phyloP scores from a whole-genome alignment of 371 early-diverging fungal species.

The Capillidium heterosporum region DNA sequence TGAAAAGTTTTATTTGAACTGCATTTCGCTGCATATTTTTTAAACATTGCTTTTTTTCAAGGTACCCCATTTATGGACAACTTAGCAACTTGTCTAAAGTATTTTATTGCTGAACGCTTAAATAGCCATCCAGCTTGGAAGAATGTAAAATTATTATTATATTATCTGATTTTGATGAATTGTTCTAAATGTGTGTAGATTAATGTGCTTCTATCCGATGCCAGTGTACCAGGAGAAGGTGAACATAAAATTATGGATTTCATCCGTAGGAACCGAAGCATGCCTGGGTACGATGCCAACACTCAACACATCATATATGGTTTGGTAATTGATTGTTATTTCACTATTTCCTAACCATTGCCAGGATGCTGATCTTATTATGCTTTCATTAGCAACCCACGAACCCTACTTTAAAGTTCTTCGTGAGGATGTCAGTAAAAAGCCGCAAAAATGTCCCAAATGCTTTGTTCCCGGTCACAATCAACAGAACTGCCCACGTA shows the following conservation, averaged over 20 bases:
- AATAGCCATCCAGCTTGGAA: constrained; percentile 83
- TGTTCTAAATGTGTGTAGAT: constrained; percentile 19
- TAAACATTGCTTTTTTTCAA: background rate
- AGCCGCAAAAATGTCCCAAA: constrained; percentile 46
- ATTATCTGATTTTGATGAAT: background rate
- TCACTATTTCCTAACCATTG: background rate
- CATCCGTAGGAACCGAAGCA: constrained; percentile 70
- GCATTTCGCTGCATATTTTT: background rate
- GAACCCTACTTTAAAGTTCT: constrained; percentile 93
- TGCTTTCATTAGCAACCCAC: constrained; percentile 96
- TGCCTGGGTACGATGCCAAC: constrained; percentile 67
- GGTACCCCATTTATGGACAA: constrained; percentile 94
- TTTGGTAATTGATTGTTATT: constrained; percentile 23
- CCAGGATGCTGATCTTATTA: constrained; percentile 97
- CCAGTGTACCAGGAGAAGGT: constrained; percentile 98
- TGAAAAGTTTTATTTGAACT: background rate
- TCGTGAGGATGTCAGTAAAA: constrained; percentile 82
- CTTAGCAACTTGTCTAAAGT: constrained; percentile 66
- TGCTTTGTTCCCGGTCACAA: constrained; percentile 76
- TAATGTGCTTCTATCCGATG: constrained; percentile 87
- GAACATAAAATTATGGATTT: constrained; percentile 99
- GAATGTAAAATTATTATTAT: constrained; percentile 24
- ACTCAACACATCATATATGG: constrained; percentile 93
- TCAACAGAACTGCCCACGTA: constrained; percentile 57
- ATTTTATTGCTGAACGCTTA: constrained; percentile 78